These are phyloP conservation scores for Davidsoniella virescens DNA, from an alignment of 2,329 filamentous ascomycete species.

Conservation along the genomic window DNA sequence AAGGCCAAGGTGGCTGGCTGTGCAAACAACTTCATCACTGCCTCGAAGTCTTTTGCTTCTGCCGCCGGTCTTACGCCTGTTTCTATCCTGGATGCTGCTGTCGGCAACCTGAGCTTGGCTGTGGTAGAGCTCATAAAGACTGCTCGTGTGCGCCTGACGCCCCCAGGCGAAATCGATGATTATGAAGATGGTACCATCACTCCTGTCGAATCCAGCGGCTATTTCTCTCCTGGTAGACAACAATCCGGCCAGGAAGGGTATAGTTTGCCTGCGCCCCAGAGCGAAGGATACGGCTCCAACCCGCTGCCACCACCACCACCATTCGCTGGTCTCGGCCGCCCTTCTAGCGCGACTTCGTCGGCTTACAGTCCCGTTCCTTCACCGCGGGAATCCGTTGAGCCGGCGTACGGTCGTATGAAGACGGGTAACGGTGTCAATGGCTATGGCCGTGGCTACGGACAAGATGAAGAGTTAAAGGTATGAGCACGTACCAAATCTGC, in stretches of 20 bases:
- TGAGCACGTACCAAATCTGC: slow-evolving; percentile 1
- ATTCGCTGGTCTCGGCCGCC: slow-evolving; percentile 41
- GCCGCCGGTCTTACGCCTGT: slow-evolving; percentile 77
- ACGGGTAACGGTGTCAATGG: slow-evolving; percentile 8
- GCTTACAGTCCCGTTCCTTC: slow-evolving; percentile 60
- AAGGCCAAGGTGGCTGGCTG: slow-evolving; percentile 78
- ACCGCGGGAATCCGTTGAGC: slow-evolving; percentile 40
- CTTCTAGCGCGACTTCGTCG: slow-evolving; percentile 52
- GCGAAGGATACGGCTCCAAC: slow-evolving; percentile 1
- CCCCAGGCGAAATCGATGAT: slow-evolving; percentile 58
- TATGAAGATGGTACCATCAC: slow-evolving; percentile 53
- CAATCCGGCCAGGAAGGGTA: slow-evolving; percentile 14
- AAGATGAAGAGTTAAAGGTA: slow-evolving; percentile 13
- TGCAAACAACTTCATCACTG: slow-evolving; percentile 89
- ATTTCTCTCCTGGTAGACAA: slow-evolving; percentile 42
- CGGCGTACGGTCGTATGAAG: slow-evolving; percentile 13
- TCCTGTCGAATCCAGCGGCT: slow-evolving; percentile 50
- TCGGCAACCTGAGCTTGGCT: slow-evolving; percentile 72
- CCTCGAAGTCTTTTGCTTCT: slow-evolving; percentile 76
- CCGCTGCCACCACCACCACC: slow-evolving; percentile 33
- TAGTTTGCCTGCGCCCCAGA: slow-evolving; percentile 7
- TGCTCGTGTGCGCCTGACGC: slow-evolving; percentile 69
- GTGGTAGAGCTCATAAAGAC: slow-evolving; percentile 71
- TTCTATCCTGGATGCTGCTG: slow-evolving; percentile 83
- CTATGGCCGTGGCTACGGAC: slow-evolving; percentile 8